Percentiles rank a stretch among this genome's conserved stretches.
Evolutionary conservation across 2,329 filamentous ascomycete species (phyloP).

Genomic region (Cordyceps cicadae): DNA sequence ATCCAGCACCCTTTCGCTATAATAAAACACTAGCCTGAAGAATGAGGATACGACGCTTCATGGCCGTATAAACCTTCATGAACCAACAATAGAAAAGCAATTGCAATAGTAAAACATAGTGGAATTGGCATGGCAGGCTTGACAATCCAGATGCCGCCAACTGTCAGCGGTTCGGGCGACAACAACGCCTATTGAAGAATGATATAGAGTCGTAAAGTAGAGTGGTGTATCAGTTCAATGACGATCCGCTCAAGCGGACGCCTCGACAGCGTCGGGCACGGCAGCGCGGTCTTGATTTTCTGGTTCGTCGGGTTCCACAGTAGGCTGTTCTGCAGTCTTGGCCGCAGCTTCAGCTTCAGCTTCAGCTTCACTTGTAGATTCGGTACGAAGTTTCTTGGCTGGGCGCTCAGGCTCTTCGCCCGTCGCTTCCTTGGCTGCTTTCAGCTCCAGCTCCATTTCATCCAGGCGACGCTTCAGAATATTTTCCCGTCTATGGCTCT

Average conservation of each 20-base stretch:
- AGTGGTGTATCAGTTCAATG: neutral
- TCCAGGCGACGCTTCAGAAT: conserved; percentile 75
- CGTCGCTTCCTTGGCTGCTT: conserved; percentile 20
- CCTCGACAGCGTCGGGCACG: neutral
- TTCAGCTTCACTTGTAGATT: neutral
- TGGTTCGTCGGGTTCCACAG: neutral
- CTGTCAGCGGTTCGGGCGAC: neutral
- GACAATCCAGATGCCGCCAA: neutral
- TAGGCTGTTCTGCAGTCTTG: neutral
- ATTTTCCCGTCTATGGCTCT: conserved; percentile 69
- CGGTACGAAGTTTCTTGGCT: conserved; percentile 21
- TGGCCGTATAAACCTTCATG: neutral
- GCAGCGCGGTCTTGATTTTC: neutral
- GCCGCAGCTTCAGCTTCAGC: neutral
- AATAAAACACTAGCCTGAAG: neutral
- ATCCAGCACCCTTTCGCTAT: conserved; percentile 3
- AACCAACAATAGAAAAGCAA: neutral
- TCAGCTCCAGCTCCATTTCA: conserved; percentile 59
- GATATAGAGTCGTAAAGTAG: neutral
- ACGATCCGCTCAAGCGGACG: neutral
- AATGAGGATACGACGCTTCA: neutral
- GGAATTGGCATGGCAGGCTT: neutral
- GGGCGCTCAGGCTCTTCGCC: conserved; percentile 18
- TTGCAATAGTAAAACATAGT: conserved; percentile 1
- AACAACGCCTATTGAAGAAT: neutral